phyloP scores from a whole-genome alignment of 2,329 filamentous ascomycete genomes.

The Paecilomyces variotii region DNA sequence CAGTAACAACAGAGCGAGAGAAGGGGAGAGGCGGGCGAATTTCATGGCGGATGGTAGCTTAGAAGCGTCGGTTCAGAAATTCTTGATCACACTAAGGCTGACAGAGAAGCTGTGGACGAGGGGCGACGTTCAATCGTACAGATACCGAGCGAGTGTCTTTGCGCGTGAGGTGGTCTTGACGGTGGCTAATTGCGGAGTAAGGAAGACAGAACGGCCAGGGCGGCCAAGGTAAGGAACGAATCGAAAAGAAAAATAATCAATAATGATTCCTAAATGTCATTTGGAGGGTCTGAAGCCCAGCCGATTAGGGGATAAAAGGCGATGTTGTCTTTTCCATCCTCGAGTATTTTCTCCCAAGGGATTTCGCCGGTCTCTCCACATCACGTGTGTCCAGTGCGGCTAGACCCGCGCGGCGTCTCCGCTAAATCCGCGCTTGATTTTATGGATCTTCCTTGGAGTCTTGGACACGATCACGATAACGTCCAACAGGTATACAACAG shows the following conservation, averaged over 20 bases:
- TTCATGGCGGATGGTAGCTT: constrained; percentile 21
- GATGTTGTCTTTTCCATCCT: not conserved
- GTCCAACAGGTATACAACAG: not conserved
- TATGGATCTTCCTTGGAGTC: not conserved
- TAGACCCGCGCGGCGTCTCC: not conserved
- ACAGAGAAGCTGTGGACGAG: not conserved
- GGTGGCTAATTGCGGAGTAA: not conserved
- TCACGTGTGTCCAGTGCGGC: not conserved
- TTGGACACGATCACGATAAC: not conserved
- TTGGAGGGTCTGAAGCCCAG: not conserved
- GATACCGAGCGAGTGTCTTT: not conserved
- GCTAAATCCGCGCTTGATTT: not conserved
- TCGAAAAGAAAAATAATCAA: not conserved
- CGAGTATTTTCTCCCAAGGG: not conserved
- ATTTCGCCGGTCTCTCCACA: not conserved
- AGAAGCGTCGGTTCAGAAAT: not conserved
- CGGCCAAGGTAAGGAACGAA: not conserved
- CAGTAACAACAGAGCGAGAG: constrained; percentile 27
- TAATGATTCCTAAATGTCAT: not conserved
- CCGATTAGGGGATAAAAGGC: not conserved
- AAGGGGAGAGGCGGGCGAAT: constrained; percentile 19
- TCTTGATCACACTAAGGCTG: not conserved
- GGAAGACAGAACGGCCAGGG: not conserved
- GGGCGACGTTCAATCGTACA: too few relatives aligned
- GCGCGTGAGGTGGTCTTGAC: not conserved